phyloP scores from a whole-genome alignment of 139 green algal species.

The Yamagishiella unicocca region DNA sequence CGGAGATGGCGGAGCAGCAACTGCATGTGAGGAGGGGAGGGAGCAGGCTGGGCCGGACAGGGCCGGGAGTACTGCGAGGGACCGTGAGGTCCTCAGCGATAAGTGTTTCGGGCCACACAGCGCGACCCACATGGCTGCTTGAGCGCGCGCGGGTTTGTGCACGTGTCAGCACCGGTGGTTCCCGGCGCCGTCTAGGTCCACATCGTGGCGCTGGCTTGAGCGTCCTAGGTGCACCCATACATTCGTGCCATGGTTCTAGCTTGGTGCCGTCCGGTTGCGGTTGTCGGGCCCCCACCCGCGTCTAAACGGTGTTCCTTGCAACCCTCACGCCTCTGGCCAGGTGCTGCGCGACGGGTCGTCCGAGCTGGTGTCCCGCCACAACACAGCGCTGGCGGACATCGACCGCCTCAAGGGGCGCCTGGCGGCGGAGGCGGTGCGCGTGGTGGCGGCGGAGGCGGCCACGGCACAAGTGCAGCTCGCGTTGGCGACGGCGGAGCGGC shows the following conservation, averaged over 20 bases:
- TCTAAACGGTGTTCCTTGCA: background rate
- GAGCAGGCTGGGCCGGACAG: too few species aligned
- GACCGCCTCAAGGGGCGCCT: constrained; percentile 25
- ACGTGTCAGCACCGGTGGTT: too few species aligned
- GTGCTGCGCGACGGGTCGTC: constrained; percentile 5
- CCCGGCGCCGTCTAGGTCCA: too few species aligned
- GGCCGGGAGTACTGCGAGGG: too few species aligned
- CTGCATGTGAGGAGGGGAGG: constrained; percentile 28
- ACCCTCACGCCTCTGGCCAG: background rate
- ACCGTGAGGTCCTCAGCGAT: too few species aligned
- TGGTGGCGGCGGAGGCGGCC: constrained; percentile 10
- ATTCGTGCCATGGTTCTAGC: background rate
- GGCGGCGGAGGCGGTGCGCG: constrained; percentile 23
- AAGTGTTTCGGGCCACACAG: too few species aligned
- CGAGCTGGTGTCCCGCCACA: constrained; percentile 25
- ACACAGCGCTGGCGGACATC: constrained; percentile 21
- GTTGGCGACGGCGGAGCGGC: constrained; percentile 44
- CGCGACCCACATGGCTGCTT: too few species aligned
- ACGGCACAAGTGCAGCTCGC: constrained; percentile 24
- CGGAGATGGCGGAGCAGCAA: constrained; percentile 37
- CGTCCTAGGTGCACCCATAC: too few species aligned
- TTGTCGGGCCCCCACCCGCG: background rate
- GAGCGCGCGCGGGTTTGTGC: too few species aligned
- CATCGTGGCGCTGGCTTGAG: too few species aligned
- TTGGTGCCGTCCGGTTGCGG: too few species aligned